Conservation (phyloP, 495 filamentous ascomycete species). For the Neurospora terricola region DNA sequence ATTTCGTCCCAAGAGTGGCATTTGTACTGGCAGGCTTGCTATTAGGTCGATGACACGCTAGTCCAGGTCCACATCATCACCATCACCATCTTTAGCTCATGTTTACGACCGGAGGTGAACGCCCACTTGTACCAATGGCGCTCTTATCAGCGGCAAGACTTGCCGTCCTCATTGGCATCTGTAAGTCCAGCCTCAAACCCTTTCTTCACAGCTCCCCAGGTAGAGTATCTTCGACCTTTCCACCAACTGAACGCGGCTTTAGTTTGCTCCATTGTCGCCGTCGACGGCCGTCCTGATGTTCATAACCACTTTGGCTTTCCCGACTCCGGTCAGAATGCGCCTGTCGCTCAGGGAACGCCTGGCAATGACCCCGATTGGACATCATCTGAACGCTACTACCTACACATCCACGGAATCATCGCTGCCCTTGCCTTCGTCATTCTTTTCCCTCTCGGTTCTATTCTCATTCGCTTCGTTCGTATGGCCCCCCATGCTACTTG, state of each 20-base stretch:
- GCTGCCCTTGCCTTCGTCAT: conserved; percentile 35
- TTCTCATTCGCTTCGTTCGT: conserved; percentile 47
- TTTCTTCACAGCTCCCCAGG: not conserved
- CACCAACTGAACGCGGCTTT: not conserved
- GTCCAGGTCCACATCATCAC: not conserved
- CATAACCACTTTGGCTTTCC: not conserved
- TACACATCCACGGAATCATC: conserved; percentile 33
- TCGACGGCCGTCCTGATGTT: not conserved
- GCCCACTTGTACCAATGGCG: not conserved
- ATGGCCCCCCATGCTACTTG: conserved; percentile 45
- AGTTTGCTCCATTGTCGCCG: not conserved
- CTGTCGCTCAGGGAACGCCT: too few species aligned
- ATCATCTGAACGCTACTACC: not conserved
- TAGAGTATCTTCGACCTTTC: not conserved
- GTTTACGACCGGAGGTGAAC: not conserved
- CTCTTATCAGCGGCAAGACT: not conserved
- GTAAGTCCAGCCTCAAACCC: not conserved
- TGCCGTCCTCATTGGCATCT: not conserved
- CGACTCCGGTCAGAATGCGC: not conserved
- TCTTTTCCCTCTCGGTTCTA: conserved; percentile 46
- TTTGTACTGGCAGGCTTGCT: not conserved
- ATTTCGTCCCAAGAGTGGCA: not conserved
- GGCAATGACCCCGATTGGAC: not conserved
- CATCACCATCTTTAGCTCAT: not conserved
- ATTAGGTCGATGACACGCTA: not conserved